These are phyloP conservation scores for Litsea cubeba DNA, from an alignment of 164 flowering plant genomes.

Conservation along the genomic window DNA sequence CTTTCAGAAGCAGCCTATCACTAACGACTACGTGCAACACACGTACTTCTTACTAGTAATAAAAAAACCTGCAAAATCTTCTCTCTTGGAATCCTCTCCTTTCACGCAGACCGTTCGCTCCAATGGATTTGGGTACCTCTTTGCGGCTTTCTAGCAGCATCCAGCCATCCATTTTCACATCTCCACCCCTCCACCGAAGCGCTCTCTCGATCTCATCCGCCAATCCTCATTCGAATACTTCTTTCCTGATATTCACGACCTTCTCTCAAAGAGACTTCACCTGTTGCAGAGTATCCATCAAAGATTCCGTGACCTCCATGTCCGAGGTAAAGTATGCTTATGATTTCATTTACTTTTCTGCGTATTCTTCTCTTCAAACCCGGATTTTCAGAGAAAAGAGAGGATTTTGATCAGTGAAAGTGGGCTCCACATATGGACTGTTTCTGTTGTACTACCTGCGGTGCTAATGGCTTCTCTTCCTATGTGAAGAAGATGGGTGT, in stretches of 20 bases:
- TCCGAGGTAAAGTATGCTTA: constrained; percentile 5
- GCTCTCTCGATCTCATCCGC: neutral
- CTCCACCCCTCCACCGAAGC: neutral
- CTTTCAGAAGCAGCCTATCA: too few relatives aligned
- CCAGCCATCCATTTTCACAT: constrained; percentile 6
- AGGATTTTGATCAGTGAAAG: neutral
- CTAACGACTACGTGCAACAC: too few relatives aligned
- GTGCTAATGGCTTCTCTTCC: too few relatives aligned
- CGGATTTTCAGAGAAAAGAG: neutral
- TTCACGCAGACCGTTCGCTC: neutral
- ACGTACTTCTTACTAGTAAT: too few relatives aligned
- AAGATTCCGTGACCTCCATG: neutral
- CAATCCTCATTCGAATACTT: constrained; percentile 1
- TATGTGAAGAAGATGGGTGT: too few relatives aligned
- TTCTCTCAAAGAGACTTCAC: neutral
- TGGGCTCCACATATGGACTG: too few relatives aligned
- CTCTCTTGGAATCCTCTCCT: neutral
- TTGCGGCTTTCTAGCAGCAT: constrained; percentile 9
- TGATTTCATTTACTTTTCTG: neutral
- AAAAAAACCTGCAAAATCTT: too few relatives aligned
- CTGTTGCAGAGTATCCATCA: constrained; percentile 4
- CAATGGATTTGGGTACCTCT: constrained; percentile 16
- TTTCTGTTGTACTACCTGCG: too few relatives aligned
- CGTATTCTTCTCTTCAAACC: neutral
- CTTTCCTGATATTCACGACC: neutral